A percentile compares a stretch with the other conserved stretches of the same genome.
phyloP scores from a whole-genome alignment of 768 basidiomycete species.

The Mycena alexandri region DNA sequence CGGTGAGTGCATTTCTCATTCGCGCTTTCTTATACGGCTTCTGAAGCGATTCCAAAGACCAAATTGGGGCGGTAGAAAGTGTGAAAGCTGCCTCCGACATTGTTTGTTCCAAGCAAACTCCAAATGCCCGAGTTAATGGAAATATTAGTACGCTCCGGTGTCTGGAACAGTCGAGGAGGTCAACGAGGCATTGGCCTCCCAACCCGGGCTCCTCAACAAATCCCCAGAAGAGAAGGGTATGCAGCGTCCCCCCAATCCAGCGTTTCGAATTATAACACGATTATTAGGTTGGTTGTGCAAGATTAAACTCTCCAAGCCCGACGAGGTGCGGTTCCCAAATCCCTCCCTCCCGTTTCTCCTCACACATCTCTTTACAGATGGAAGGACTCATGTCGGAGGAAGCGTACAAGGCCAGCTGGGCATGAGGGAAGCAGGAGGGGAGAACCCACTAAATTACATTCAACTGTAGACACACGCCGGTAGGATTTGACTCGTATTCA shows the following conservation, averaged over 20 bases:
- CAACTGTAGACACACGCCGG: conserved; percentile 24
- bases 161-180: conserved; percentile 87
- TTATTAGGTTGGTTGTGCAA: conserved; percentile 94
- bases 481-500: conserved; percentile 40
- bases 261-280: conserved; percentile 2
- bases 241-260: conserved; percentile 31
- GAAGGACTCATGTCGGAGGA: conserved; percentile 79
- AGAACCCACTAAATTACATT: conserved; percentile 26
- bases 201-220: conserved; percentile 91
- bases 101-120: conserved; percentile 56
- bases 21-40: neutral
- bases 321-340: conserved; percentile 67
- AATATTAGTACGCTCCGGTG: conserved; percentile 87
- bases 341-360: neutral
- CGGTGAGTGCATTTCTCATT: conserved; percentile 64
- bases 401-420: conserved; percentile 70
- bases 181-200: conserved; percentile 74
- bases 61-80: conserved; percentile 94
- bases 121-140: conserved; percentile 16
- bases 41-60: conserved; percentile 58
- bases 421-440: conserved; percentile 32
- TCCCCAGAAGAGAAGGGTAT: conserved; percentile 86
- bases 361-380: conserved; percentile 58
- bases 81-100: conserved; percentile 98
- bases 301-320: conserved; percentile 82